Evolutionary conservation across 2,329 filamentous ascomycete genomes (phyloP), one percentile per base, ranked within the genome.

Genomic region (Pseudogymnoascus sp.): DNA sequence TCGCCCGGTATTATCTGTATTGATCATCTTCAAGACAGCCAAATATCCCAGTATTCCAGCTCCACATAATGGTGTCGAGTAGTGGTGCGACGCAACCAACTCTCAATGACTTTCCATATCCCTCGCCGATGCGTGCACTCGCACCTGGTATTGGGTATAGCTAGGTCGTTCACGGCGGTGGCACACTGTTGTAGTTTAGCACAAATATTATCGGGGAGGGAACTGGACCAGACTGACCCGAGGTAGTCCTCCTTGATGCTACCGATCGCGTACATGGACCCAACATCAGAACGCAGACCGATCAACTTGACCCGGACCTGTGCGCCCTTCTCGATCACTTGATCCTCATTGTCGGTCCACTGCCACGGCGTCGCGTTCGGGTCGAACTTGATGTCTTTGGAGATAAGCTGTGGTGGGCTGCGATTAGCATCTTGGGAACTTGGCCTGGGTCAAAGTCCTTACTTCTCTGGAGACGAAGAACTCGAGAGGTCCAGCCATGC

Each of bases 281-380:
- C 92, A 62, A 98, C 91, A 75, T 98, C 95, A 68, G 90, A 93
- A 77, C 96, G 86, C 61, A 93, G 90, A 77, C 95, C 95, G 71
- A 97, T 91, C 68, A 99, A 88, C 79, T 97, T 97, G 69, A 98
- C 86, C 57, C 95, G 90, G 68, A 99, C 86, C 71, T 96, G 93
- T 14, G 93, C 96, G 60, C 92, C 92, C 65, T 92, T 92, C 78
- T 98, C 93, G 72, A 99, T 96, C 37, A 92, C 88, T 69, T 93
- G 91, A 69, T 96, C 95, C 67, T 90, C 92, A 72, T 96, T 93
- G 76, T 99, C 93, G 41, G 93, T 96, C 77, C 92, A 99, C 73
- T 96, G 92, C 2, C 93, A 92, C n/a, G 95, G 95, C 39, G 93
- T 96, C 62, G 93, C 93, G 71, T 96, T 96, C 57, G 92, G 90